Percentiles rank a stretch among this genome's conserved stretches.
phyloP scores from a whole-genome alignment of 495 filamentous ascomycete genomes.

The Talaromyces ruber region DNA sequence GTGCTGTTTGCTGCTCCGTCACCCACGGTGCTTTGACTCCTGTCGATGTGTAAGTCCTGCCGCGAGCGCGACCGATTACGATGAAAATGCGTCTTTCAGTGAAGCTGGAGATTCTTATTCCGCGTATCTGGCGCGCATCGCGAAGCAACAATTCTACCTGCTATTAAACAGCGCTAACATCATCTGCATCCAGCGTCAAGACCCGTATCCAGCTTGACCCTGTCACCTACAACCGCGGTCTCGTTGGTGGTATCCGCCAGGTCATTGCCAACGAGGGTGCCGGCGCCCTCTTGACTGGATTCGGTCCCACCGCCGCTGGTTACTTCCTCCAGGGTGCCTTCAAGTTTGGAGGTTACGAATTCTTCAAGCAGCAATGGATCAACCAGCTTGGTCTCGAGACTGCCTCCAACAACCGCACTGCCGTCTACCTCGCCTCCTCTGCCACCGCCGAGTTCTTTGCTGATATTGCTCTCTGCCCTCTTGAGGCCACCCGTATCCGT shows the following conservation, averaged over 20 bases:
- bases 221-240: constrained; percentile 77
- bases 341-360: constrained; percentile 94
- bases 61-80: neutral
- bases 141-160: neutral
- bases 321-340: constrained; percentile 94
- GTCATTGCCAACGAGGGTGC: constrained; percentile 79
- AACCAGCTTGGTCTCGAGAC: constrained; percentile 71
- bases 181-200: constrained; percentile 67
- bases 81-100: neutral
- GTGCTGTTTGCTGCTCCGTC: constrained; percentile 88
- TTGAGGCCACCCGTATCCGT: constrained; percentile 92
- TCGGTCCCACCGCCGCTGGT: constrained; percentile 79
- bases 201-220: constrained; percentile 92
- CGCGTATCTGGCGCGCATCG: neutral
- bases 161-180: neutral
- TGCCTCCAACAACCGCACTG: constrained; percentile 78
- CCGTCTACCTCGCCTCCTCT: constrained; percentile 80
- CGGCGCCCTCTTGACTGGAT: constrained; percentile 79
- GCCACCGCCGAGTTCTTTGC: constrained; percentile 87
- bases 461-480: constrained; percentile 87
- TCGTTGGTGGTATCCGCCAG: constrained; percentile 80
- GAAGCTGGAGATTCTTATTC: neutral
- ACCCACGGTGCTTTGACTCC: constrained; percentile 89
- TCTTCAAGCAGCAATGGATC: constrained; percentile 92
- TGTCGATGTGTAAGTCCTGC: constrained; percentile 82